These are phyloP conservation scores for Lotus japonicus DNA, from an alignment of 306 rosid species.

Conservation along the genomic window DNA sequence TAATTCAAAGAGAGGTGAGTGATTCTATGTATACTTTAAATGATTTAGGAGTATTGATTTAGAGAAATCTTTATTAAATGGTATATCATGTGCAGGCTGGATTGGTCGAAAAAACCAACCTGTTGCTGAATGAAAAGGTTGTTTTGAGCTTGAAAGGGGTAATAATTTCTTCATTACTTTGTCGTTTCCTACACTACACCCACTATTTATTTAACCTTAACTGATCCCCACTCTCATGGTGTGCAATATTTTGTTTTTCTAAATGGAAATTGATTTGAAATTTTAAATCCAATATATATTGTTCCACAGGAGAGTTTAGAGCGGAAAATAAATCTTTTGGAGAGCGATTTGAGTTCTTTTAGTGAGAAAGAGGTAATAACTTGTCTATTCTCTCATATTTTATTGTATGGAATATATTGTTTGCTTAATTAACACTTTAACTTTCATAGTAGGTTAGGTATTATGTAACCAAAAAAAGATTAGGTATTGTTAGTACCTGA, in stretches of 20 bases:
- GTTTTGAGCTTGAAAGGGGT: constrained; percentile 36
- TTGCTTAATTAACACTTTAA: background rate
- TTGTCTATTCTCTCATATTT: background rate
- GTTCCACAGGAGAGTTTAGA: constrained; percentile 52
- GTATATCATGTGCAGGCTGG: constrained; percentile 37
- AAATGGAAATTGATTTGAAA: constrained; percentile 2
- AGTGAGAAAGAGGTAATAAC: constrained; percentile 48
- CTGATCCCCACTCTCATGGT: background rate
- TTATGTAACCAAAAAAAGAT: no score
- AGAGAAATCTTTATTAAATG: constrained; percentile 17
- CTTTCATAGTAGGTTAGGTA: constrained; percentile 1
- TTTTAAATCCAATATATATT: constrained; percentile 17
- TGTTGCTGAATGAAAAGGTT: constrained; percentile 37
- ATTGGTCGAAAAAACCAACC: constrained; percentile 35
- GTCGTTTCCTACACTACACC: background rate
- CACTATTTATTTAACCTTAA: background rate
- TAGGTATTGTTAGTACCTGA: constrained; percentile 1
- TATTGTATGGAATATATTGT: background rate
- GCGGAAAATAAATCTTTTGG: constrained; percentile 43
- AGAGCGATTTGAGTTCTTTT: constrained; percentile 36
- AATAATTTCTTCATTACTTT: constrained; percentile 11
- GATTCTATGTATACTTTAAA: background rate
- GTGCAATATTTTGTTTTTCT: background rate
- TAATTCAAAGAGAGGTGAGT: constrained; percentile 53
- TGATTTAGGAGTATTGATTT: background rate